Evolutionary conservation across 2,329 filamentous ascomycete genomes (phyloP).

Genomic region (Hypoxylon sp.): DNA sequence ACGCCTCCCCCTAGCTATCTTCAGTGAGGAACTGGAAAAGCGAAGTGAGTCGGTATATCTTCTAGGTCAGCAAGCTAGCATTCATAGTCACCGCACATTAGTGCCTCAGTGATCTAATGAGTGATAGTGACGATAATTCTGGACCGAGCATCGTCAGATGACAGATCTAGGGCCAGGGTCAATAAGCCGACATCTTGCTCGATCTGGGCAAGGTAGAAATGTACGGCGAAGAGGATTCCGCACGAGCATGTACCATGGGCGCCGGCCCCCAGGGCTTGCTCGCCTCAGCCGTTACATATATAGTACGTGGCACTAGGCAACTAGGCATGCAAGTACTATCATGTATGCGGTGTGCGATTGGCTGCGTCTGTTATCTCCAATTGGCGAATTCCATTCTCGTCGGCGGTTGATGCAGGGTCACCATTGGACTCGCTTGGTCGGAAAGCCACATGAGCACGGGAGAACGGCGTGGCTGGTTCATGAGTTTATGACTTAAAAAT

Average conservation of each 20-base stretch:
- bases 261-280: background rate
- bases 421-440: slow-evolving; percentile 44
- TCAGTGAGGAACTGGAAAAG: background rate
- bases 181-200: background rate
- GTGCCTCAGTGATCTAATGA: slow-evolving; percentile 30
- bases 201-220: slow-evolving; percentile 5
- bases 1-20: background rate
- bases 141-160: slow-evolving; percentile 29
- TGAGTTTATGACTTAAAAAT: slow-evolving; percentile 18
- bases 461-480: slow-evolving; percentile 31
- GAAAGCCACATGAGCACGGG: slow-evolving; percentile 33
- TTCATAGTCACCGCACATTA: slow-evolving; percentile 32
- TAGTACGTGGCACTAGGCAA: slow-evolving; percentile 19
- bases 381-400: slow-evolving; percentile 32
- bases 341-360: slow-evolving; percentile 22
- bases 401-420: slow-evolving; percentile 39
- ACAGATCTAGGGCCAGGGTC: slow-evolving; percentile 15
- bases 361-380: slow-evolving; percentile 14
- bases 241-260: background rate
- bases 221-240: slow-evolving; percentile 9
- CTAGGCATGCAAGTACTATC: slow-evolving; percentile 31
- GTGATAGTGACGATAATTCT: slow-evolving; percentile 5
- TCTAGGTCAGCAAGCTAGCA: background rate
- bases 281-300: slow-evolving; percentile 5
- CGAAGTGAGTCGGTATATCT: slow-evolving; percentile 9